Evolutionary conservation across 257 asterid genomes (phyloP).

Genomic region (Perilla frutescens): DNA sequence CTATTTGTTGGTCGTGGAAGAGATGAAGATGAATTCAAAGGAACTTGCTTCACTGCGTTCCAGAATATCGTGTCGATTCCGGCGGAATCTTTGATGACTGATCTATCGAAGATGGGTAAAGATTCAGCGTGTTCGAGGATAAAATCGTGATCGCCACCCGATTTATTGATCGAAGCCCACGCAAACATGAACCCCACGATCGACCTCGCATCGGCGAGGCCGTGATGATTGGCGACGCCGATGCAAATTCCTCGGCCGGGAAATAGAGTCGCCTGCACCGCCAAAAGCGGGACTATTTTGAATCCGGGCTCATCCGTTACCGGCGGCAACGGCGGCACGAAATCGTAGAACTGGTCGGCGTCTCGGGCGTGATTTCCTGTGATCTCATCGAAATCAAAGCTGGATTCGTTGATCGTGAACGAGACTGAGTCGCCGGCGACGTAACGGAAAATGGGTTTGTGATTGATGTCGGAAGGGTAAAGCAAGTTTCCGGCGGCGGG

Average conservation of each 20-base stretch:
- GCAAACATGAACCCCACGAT: constrained; percentile 42
- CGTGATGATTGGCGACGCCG: constrained; percentile 47
- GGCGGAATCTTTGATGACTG: constrained; percentile 29
- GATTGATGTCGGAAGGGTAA: constrained; percentile 34
- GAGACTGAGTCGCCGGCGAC: constrained; percentile 46
- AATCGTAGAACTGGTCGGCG: constrained; percentile 46
- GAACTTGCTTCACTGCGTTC: constrained; percentile 14
- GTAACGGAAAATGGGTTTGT: constrained; percentile 45
- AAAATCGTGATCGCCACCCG: constrained; percentile 20
- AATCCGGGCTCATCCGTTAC: constrained; percentile 19
- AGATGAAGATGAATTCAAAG: constrained; percentile 18
- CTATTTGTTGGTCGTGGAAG: constrained; percentile 36
- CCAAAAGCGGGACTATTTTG: constrained; percentile 41
- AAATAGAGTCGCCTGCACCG: constrained; percentile 53
- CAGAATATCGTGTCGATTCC: constrained; percentile 31
- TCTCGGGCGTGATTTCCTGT: constrained; percentile 41
- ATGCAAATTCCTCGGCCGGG: constrained; percentile 50
- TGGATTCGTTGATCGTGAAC: constrained; percentile 42
- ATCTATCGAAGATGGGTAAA: constrained; percentile 32
- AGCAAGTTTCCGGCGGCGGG: constrained; percentile 51
- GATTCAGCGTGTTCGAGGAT: neutral
- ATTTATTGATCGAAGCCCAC: constrained; percentile 48
- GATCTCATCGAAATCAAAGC: constrained; percentile 42
- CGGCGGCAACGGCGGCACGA: constrained; percentile 45
- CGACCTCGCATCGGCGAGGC: constrained; percentile 51